These are phyloP conservation scores for Hygrocybe coccinea DNA, from an alignment of 768 basidiomycete genomes.

Conservation along the genomic window DNA sequence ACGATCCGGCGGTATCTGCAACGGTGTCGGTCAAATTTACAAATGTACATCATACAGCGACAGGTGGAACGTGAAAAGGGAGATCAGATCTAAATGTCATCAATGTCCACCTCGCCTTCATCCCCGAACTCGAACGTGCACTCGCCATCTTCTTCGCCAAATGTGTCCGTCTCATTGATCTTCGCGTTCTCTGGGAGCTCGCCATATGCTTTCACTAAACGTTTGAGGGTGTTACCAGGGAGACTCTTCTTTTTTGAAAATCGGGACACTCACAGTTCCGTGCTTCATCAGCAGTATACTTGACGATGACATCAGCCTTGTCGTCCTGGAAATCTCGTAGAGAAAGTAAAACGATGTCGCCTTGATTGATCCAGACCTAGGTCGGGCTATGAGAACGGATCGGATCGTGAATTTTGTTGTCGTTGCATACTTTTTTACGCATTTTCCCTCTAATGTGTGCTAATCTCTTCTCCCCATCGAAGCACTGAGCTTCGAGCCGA, in stretches of 20 bases:
- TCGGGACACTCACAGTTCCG: constrained; percentile 54
- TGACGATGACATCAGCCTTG: constrained; percentile 98
- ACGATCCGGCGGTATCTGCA: no score
- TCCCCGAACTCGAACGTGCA: constrained; percentile 89
- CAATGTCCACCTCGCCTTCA: constrained; percentile 84
- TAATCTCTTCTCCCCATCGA: constrained; percentile 96
- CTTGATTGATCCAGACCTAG: constrained; percentile 99
- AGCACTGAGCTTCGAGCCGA: constrained; percentile 91
- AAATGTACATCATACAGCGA: not conserved
- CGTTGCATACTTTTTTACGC: constrained; percentile 84
- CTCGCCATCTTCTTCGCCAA: constrained; percentile 86
- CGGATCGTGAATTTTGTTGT: not conserved
- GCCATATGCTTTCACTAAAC: constrained; percentile 89
- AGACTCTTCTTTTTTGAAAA: not conserved
- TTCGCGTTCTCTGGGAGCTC: constrained; percentile 95
- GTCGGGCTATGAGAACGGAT: constrained; percentile 4
- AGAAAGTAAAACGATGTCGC: constrained; percentile 91
- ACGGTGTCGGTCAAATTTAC: no score
- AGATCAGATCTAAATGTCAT: constrained; percentile 61
- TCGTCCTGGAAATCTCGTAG: constrained; percentile 98
- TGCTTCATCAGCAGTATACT: constrained; percentile 96
- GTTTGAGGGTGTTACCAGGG: not conserved
- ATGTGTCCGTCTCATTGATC: constrained; percentile 94
- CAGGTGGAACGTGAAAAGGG: constrained; percentile 2
- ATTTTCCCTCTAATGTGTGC: constrained; percentile 99